phyloP scores from a whole-genome alignment of 352 stramenopile genomes.

The Phytophthora citricola region DNA sequence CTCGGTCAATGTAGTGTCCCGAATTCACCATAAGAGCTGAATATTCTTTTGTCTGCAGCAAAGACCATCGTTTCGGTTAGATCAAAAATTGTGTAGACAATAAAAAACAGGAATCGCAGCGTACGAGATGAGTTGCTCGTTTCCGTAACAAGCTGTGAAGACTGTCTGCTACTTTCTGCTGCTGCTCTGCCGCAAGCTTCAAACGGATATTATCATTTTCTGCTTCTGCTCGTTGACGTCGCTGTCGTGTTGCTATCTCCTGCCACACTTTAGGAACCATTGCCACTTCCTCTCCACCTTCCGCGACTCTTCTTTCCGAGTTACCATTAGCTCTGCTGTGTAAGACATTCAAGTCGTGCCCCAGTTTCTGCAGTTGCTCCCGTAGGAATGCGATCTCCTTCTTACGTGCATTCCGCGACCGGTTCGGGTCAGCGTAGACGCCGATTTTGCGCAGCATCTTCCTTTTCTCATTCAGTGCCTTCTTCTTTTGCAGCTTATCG shows the following conservation, averaged over 20 bases:
- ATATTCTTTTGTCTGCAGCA: conserved; percentile 17
- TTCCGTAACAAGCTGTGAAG: conserved; percentile 44
- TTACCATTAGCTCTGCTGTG: neutral
- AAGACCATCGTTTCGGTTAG: neutral
- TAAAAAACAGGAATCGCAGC: neutral
- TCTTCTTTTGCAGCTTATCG: conserved; percentile 8
- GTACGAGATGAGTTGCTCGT: conserved; percentile 31
- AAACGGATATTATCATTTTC: conserved; percentile 42
- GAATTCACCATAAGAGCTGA: neutral
- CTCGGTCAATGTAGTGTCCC: conserved; percentile 7
- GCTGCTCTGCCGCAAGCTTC: conserved; percentile 43
- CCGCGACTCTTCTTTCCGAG: neutral
- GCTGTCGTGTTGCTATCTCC: conserved; percentile 27
- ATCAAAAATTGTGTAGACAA: no score
- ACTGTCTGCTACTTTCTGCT: conserved; percentile 44
- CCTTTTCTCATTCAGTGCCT: conserved; percentile 28
- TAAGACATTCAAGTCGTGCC: conserved; percentile 30
- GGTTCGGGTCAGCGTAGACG: conserved; percentile 37
- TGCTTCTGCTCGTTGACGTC: conserved; percentile 20
- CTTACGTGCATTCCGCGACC: conserved; percentile 33
- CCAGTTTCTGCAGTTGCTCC: conserved; percentile 37
- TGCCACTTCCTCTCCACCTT: no score
- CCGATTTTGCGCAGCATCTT: conserved; percentile 32
- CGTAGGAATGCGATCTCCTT: conserved; percentile 52
- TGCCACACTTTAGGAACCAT: conserved; percentile 26